Evolutionary conservation across 2,329 filamentous ascomycete genomes (phyloP), one percentile per base, ranked within the genome.

Genomic region (Zymoseptoria tritici): DNA sequence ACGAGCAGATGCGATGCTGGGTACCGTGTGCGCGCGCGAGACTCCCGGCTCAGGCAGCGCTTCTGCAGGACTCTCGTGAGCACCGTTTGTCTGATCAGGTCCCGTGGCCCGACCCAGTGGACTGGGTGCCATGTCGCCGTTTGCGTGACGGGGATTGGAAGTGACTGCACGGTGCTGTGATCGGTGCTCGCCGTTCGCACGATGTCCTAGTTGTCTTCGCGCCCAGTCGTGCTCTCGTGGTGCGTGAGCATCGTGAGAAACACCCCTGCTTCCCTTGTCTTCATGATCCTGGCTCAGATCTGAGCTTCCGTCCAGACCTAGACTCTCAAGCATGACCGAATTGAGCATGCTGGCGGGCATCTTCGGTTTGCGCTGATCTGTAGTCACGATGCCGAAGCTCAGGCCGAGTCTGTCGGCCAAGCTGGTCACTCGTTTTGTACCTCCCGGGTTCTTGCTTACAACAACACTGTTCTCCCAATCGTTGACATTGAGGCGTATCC

Each of bases 391-490:
- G 66, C 94, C 94, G 68, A 99, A 99, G 79, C 95, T 97, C 68
- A 99, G 84, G 81, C 97, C 97, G 68, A 99, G 78, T 2, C 91
- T 91, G 77, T 99, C 94, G 62, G 94, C 94, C 57, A 99, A 80
- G 26, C 93, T 97, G 13, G 94, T 99, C 49, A 97, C 94, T 66
- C 94, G 85, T 79, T 99, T 99, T 54, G 94, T 97, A 60, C 94
- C 94, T 58, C 94, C 94, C 1, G 94, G 90, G 72, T 99, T 99
- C 80, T 99, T 99, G 72, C 93, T 97, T 21, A 99, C 94, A 16
- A 97, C 92, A 6, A 99, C 94, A 9, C 91, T 91, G 67, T 97
- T 88, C 63, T 82, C 85, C 94, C 94, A 99, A 65, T 89, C 85
- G 13, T 85, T 81, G 49, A 99, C 88, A 72, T 97, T 94, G 74